phyloP scores from a whole-genome alignment of 305 asterid genomes.

The Fraxinus platypoda region DNA sequence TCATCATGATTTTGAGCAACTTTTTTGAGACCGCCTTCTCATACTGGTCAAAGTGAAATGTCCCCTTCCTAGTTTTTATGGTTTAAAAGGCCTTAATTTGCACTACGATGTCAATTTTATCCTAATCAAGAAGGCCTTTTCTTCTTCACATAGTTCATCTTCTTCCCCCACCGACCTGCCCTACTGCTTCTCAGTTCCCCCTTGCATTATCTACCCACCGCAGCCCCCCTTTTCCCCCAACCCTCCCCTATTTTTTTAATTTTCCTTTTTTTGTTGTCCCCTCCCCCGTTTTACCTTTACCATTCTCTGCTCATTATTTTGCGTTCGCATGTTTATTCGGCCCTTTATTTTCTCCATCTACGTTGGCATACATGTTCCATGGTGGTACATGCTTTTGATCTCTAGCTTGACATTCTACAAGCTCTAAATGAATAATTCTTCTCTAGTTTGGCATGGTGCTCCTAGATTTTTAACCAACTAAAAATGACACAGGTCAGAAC shows the following conservation, averaged over 20 bases:
- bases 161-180: background rate
- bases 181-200: background rate
- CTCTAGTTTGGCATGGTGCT: background rate
- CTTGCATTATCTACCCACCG: background rate
- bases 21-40: background rate
- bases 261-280: background rate
- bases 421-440: background rate
- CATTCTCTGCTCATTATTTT: background rate
- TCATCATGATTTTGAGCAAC: background rate
- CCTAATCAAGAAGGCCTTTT: background rate
- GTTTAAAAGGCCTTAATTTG: background rate
- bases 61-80: background rate
- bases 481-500: constrained; percentile 51
- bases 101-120: background rate
- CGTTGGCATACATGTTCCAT: background rate
- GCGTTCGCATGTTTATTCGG: background rate
- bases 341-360: background rate
- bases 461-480: background rate
- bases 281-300: background rate
- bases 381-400: background rate
- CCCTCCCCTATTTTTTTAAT: background rate
- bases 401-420: background rate
- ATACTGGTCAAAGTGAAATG: background rate
- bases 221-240: background rate
- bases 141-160: background rate